phyloP scores from a whole-genome alignment of 129 eudicot genomes.

The Ambrosia artemisiifolia region DNA sequence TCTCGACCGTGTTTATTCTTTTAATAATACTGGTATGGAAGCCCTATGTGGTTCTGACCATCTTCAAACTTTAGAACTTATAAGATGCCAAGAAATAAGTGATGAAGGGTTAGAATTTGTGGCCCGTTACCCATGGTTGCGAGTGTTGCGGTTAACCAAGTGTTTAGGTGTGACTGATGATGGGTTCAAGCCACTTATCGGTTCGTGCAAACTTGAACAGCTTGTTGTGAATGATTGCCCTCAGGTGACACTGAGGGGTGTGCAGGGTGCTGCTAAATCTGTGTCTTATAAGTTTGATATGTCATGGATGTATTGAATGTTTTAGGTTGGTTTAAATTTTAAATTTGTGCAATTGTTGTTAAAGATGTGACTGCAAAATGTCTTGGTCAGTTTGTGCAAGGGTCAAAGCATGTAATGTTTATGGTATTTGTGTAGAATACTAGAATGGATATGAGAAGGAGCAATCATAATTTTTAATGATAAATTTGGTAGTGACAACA shows the following conservation, averaged over 20 bases:
- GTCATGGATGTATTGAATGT: conserved; percentile 64
- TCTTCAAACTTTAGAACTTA: conserved; percentile 62
- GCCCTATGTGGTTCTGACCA: conserved; percentile 53
- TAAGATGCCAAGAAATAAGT: conserved; percentile 69
- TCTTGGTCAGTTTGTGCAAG: no score
- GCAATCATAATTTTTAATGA: no score
- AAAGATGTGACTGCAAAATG: no score
- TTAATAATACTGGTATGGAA: conserved; percentile 69
- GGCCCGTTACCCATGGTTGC: conserved; percentile 34
- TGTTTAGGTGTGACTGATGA: conserved; percentile 75
- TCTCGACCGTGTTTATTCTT: conserved; percentile 58
- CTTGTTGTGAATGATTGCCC: conserved; percentile 77
- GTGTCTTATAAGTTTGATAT: conserved; percentile 68
- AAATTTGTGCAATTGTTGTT: neutral
- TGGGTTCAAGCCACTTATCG: conserved; percentile 53
- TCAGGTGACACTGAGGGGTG: conserved; percentile 60
- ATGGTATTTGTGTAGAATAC: no score
- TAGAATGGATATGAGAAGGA: no score
- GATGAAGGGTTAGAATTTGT: conserved; percentile 66
- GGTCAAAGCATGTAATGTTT: no score
- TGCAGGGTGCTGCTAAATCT: conserved; percentile 64
- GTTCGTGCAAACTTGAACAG: conserved; percentile 41
- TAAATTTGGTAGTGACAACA: no score
- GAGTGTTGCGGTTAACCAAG: conserved; percentile 52
- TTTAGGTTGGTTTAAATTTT: neutral